Conservation (phyloP, 2,329 filamentous ascomycete species). For the Colletotrichum sp. region DNA sequence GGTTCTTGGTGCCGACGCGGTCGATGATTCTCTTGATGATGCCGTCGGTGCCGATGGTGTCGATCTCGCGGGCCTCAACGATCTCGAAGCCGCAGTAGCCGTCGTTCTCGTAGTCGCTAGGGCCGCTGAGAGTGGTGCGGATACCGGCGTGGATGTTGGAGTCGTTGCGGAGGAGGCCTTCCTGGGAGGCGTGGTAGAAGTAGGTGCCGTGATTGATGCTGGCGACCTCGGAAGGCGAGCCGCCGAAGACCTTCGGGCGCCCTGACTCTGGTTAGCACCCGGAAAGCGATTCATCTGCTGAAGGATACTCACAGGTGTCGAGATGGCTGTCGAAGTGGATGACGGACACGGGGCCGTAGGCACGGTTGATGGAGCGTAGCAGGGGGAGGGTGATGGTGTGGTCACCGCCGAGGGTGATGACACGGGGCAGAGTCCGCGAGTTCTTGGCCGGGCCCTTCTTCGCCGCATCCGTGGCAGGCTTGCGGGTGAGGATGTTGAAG, state of each 20-base stretch:
- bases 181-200: conserved; percentile 82
- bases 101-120: conserved; percentile 84
- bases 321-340: conserved; percentile 69
- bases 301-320: conserved; percentile 63
- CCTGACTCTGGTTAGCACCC: conserved; percentile 53
- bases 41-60: conserved; percentile 62
- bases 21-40: conserved; percentile 81
- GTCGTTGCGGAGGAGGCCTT: conserved; percentile 81
- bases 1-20: conserved; percentile 74
- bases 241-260: conserved; percentile 87
- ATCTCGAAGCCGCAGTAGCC: conserved; percentile 86
- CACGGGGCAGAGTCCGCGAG: conserved; percentile 77
- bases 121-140: conserved; percentile 79
- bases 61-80: conserved; percentile 70
- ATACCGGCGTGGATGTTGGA: conserved; percentile 89
- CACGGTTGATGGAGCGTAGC: conserved; percentile 63
- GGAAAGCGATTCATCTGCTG: conserved; percentile 16
- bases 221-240: conserved; percentile 76
- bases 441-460: conserved; percentile 72
- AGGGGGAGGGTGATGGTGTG: conserved; percentile 68
- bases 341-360: conserved; percentile 65
- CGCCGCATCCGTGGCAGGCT: conserved; percentile 71
- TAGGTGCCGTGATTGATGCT: conserved; percentile 88
- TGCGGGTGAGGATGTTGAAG: conserved; percentile 73
- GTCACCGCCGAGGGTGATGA: conserved; percentile 78